Evolutionary conservation across 208 protist species (phyloP).

Genomic region (Herpetomonas samuelpessoai): DNA sequence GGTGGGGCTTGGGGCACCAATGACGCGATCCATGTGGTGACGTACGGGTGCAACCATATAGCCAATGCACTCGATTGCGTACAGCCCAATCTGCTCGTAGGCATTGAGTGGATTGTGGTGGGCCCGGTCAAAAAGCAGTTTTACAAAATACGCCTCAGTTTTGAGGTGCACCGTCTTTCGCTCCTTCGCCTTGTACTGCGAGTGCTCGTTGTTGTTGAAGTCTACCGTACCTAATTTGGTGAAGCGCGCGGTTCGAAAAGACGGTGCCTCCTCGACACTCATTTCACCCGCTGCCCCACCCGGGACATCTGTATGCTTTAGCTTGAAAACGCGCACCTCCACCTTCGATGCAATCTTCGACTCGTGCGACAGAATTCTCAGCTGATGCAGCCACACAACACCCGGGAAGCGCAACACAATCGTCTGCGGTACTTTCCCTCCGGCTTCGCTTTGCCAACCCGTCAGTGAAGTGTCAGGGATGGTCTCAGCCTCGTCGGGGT

Average conservation of each 20-base stretch:
- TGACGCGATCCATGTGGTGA: slow-evolving; percentile 19
- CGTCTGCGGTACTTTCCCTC: slow-evolving; percentile 72
- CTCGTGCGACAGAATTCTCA: slow-evolving; percentile 85
- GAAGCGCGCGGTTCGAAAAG: slow-evolving; percentile 67
- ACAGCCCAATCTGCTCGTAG: slow-evolving; percentile 77
- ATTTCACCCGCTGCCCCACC: slow-evolving; percentile 10
- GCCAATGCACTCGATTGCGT: slow-evolving; percentile 80
- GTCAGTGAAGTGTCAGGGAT: slow-evolving; percentile 5
- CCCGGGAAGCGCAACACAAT: slow-evolving; percentile 86
- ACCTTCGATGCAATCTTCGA: slow-evolving; percentile 84
- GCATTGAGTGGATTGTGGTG: slow-evolving; percentile 72
- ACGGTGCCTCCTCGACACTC: slow-evolving; percentile 35
- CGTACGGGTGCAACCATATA: slow-evolving; percentile 18
- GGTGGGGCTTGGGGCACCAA: not conserved
- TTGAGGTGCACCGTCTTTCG: slow-evolving; percentile 89
- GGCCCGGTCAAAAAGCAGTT: slow-evolving; percentile 74
- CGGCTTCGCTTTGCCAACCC: slow-evolving; percentile 77
- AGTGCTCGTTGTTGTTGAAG: slow-evolving; percentile 83
- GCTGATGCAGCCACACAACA: slow-evolving; percentile 78
- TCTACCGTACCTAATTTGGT: slow-evolving; percentile 76
- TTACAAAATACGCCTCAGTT: slow-evolving; percentile 82
- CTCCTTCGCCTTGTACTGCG: slow-evolving; percentile 76
- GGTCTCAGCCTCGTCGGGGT: slow-evolving; percentile 5
- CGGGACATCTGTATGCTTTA: slow-evolving; percentile 16
- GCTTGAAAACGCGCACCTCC: slow-evolving; percentile 75